Evolutionary conservation across 2,329 filamentous ascomycete species (phyloP), one percentile per base, ranked within the genome.

Genomic region (Gaeumannomyces sp.): DNA sequence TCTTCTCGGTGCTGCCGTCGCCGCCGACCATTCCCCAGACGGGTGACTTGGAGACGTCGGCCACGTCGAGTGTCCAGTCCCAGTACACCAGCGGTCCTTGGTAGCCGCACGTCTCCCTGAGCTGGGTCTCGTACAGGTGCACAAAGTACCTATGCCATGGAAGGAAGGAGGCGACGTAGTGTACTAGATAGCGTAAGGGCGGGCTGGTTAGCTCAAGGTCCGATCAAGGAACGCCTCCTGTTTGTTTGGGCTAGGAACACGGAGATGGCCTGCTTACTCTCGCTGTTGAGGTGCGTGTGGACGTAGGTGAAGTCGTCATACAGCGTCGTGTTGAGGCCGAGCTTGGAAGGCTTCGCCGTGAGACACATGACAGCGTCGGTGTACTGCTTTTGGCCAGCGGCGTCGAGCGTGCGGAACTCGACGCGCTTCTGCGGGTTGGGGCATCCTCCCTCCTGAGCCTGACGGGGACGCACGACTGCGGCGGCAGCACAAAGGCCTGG

Each of bases 281-380:
- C 16, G 29, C 58, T 22, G 53, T 63, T 38, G 62, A 56, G 25
- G 14, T 35, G 25, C 45, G 61, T 53, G 61, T 58, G 61, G 28
- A 63, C 25, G 53, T 63, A 63, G 61, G 53, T 35, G 53, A 83
- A 86, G 1, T 78, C 76, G 66, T 74, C 78, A 28, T 87, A 78
- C 5, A 72, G 69, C 10, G 60, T 28, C 11, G 60, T 33, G 33
- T 3, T 11, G 22, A 61, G 60, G 70, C 2, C 84, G 83, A 60
- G 83, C 79, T 66, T 77, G 75, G 70, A 88, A 84, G 35, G 85
- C 58, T 35, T 25, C 8, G 27, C 29, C 13, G 62, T 31, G 25
- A 66, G 35, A 59, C 65, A 67, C 53, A 35, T 29, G 59, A 65
- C 56, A 45, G 64, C 64, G n/a, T 56, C 59, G 35, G 65, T 28